Evolutionary conservation across 176 grass and related monocot species (phyloP).

Genomic region (Melocanna baccifera): DNA sequence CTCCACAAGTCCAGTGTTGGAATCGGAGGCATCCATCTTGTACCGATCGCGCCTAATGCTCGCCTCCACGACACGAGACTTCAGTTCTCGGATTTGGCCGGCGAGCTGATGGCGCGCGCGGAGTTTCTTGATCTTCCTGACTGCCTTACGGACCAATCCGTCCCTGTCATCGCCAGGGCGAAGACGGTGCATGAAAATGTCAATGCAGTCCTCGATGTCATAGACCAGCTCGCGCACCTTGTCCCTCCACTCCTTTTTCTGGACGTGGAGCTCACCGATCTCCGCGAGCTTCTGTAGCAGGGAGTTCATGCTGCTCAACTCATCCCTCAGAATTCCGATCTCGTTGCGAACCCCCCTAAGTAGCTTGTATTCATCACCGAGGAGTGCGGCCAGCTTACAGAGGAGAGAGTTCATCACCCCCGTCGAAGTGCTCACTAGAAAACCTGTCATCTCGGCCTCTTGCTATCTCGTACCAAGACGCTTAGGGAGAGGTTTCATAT

Average conservation of each 20-base stretch:
- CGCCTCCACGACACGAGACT: too few relatives aligned
- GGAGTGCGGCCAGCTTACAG: not conserved
- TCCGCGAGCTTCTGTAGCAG: not conserved
- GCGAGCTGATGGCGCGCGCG: too few relatives aligned
- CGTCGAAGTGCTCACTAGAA: not conserved
- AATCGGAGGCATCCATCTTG: too few relatives aligned
- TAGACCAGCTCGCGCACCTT: conserved; percentile 4
- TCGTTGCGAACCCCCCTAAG: not conserved
- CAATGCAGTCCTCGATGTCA: conserved; percentile 5
- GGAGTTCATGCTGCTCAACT: conserved; percentile 11
- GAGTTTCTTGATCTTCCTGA: too few relatives aligned
- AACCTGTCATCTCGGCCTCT: too few relatives aligned
- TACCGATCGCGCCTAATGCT: too few relatives aligned
- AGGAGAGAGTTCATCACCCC: conserved; percentile 3
- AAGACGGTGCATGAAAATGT: not conserved
- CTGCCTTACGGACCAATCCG: too few relatives aligned
- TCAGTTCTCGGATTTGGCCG: too few relatives aligned
- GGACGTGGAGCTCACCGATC: not conserved
- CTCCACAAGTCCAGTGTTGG: too few relatives aligned
- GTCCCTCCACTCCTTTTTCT: not conserved
- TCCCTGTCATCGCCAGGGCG: too few relatives aligned
- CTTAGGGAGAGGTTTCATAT: too few relatives aligned
- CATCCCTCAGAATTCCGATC: not conserved
- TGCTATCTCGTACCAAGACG: too few relatives aligned
- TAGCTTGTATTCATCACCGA: not conserved